Evolutionary conservation across 306 rosid genomes (phyloP).

Genomic region (Herpetospermum pedunculosum): DNA sequence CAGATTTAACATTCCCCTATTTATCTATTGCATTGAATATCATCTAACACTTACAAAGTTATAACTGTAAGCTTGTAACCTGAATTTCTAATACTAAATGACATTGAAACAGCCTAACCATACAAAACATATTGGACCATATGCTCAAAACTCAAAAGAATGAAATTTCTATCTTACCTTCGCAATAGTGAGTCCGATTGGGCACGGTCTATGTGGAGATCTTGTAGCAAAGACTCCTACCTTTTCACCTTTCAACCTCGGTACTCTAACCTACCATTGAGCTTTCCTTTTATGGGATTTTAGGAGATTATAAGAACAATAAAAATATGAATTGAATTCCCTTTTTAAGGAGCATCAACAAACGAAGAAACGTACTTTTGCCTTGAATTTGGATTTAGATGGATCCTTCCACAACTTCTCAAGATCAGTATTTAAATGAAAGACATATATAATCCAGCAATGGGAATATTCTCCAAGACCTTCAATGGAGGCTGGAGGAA

Average conservation of each 20-base stretch:
- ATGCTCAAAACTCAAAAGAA: background rate
- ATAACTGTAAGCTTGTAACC: background rate
- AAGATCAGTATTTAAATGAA: slow-evolving; percentile 81
- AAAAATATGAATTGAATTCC: slow-evolving; percentile 9
- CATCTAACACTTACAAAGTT: no score
- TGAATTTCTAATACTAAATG: background rate
- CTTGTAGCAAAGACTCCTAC: slow-evolving; percentile 89
- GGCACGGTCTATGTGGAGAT: slow-evolving; percentile 93
- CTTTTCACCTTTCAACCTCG: slow-evolving; percentile 72
- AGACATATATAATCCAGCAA: slow-evolving; percentile 84
- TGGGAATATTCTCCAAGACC: slow-evolving; percentile 86
- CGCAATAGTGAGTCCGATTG: slow-evolving; percentile 91
- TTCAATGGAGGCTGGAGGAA: slow-evolving; percentile 83
- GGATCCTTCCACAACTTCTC: slow-evolving; percentile 88
- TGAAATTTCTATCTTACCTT: slow-evolving; percentile 37
- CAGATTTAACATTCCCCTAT: background rate
- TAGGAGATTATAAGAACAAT: slow-evolving; percentile 9
- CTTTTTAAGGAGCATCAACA: slow-evolving; percentile 2
- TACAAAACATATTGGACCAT: background rate
- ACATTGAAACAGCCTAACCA: background rate
- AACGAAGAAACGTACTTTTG: slow-evolving; percentile 49
- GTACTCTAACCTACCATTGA: slow-evolving; percentile 82
- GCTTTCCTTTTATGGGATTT: slow-evolving; percentile 23
- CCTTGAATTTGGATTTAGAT: slow-evolving; percentile 69
- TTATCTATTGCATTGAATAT: background rate